phyloP scores from a whole-genome alignment of 257 asterid genomes.

The Solanum chilense region DNA sequence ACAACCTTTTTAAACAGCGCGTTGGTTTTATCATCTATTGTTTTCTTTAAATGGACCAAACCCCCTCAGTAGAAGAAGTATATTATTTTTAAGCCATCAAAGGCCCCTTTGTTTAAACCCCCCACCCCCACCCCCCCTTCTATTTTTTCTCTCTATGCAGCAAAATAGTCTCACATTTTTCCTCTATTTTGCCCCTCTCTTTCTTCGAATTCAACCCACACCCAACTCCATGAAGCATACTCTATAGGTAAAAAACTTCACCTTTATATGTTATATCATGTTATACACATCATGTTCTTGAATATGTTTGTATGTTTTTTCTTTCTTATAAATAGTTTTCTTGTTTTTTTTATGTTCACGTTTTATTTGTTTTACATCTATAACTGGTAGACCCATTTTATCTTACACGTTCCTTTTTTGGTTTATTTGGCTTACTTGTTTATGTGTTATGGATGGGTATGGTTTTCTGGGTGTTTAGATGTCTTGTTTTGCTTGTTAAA shows the following conservation, averaged over 20 bases:
- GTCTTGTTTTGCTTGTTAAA: slow-evolving; percentile 9
- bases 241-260: slow-evolving; percentile 10
- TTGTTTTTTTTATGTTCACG: slow-evolving; percentile 9
- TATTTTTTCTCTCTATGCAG: slow-evolving; percentile 8
- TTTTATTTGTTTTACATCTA: slow-evolving; percentile 23
- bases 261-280: background rate
- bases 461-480: background rate
- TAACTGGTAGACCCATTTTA: slow-evolving; percentile 25
- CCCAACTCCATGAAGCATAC: slow-evolving; percentile 14
- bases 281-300: background rate
- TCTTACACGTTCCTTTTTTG: slow-evolving; percentile 13
- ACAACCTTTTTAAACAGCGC: background rate
- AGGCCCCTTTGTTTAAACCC: background rate
- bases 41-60: background rate
- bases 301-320: background rate
- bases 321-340: background rate
- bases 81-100: background rate
- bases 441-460: background rate
- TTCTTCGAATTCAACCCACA: slow-evolving; percentile 16
- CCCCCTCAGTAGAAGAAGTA: background rate
- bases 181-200: slow-evolving; percentile 3
- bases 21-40: background rate
- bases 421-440: background rate
- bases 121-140: background rate
- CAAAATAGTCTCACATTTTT: slow-evolving; percentile 6